A percentile compares a stretch with the other conserved stretches of the same genome.
These are phyloP conservation scores for Saitozyma podzolica DNA, from an alignment of 768 basidiomycete species.

Conservation along the genomic window DNA sequence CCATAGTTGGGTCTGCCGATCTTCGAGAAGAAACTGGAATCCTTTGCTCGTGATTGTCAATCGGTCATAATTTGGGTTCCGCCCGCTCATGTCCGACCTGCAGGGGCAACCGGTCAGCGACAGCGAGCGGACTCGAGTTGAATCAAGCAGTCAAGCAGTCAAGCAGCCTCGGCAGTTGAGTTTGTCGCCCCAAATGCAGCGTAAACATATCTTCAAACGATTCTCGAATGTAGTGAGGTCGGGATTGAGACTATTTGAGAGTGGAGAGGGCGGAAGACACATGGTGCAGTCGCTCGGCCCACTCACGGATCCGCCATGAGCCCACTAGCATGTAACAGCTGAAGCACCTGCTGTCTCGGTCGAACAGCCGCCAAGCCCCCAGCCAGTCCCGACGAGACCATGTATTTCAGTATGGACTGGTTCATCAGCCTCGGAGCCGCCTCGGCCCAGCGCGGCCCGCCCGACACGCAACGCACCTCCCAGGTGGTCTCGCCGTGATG, in stretches of 20 bases:
- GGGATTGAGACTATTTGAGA: too few species aligned
- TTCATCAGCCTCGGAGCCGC: not conserved
- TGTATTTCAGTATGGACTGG: slow-evolving; percentile 93
- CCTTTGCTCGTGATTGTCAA: slow-evolving; percentile 80
- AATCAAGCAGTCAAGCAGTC: too few species aligned
- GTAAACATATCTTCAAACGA: too few species aligned
- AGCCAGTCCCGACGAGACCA: slow-evolving; percentile 74
- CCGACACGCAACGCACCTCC: slow-evolving; percentile 33
- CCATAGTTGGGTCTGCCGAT: slow-evolving; percentile 94
- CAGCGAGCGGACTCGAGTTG: not conserved
- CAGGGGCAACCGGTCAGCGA: not conserved
- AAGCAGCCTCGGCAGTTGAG: too few species aligned
- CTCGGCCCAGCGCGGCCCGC: not conserved
- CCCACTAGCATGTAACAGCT: slow-evolving; percentile 76
- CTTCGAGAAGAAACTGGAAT: slow-evolving; percentile 93
- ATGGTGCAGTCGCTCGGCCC: too few species aligned
- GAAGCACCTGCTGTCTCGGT: slow-evolving; percentile 80
- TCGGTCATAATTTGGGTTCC: slow-evolving; percentile 28
- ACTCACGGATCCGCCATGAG: slow-evolving; percentile 78
- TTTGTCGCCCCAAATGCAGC: too few species aligned
- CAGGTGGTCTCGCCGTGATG: slow-evolving; percentile 45
- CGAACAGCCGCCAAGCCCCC: slow-evolving; percentile 70
- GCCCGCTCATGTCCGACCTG: not conserved
- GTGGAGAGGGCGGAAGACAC: too few species aligned
- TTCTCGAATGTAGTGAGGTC: too few species aligned